Evolutionary conservation across 2,329 filamentous ascomycete genomes (phyloP).

Genomic region (Thelonectria blattea): DNA sequence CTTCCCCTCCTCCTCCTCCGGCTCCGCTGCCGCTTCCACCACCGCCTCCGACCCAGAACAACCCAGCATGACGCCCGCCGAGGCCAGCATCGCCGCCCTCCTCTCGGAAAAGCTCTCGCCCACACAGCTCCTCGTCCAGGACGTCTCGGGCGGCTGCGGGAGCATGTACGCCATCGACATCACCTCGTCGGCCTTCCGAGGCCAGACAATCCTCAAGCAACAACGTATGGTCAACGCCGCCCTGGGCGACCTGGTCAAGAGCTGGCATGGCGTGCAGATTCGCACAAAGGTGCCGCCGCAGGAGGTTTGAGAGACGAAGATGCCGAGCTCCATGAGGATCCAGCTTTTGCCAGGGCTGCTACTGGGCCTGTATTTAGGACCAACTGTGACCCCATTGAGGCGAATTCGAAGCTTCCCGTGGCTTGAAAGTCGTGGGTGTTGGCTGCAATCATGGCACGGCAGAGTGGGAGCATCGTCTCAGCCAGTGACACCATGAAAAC

Average conservation of each 20-base stretch:
- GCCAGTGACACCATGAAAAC: neutral
- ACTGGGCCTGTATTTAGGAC: no score
- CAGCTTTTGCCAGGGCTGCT: neutral
- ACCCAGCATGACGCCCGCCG: constrained; percentile 53
- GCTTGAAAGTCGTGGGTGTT: neutral
- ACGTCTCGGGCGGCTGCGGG: constrained; percentile 83
- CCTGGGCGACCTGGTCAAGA: constrained; percentile 76
- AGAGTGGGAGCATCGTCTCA: neutral
- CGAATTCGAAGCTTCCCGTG: neutral
- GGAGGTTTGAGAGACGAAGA: constrained; percentile 12
- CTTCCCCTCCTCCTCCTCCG: constrained; percentile 7
- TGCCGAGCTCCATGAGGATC: neutral
- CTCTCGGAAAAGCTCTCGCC: constrained; percentile 57
- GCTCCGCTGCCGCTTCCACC: constrained; percentile 12
- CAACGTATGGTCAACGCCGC: constrained; percentile 80
- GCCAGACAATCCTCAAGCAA: constrained; percentile 77
- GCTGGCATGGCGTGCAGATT: constrained; percentile 84
- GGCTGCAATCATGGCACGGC: neutral
- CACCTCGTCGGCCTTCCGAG: constrained; percentile 72
- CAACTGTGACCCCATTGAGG: neutral
- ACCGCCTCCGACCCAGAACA: constrained; percentile 22
- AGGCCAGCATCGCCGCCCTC: constrained; percentile 64
- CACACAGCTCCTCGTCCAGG: constrained; percentile 68
- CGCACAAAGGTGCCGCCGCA: constrained; percentile 63
- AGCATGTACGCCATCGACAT: constrained; percentile 89